These are phyloP conservation scores for Melampsora larici-populina DNA, from an alignment of 1,284 basidiomycete genomes.

Conservation along the genomic window DNA sequence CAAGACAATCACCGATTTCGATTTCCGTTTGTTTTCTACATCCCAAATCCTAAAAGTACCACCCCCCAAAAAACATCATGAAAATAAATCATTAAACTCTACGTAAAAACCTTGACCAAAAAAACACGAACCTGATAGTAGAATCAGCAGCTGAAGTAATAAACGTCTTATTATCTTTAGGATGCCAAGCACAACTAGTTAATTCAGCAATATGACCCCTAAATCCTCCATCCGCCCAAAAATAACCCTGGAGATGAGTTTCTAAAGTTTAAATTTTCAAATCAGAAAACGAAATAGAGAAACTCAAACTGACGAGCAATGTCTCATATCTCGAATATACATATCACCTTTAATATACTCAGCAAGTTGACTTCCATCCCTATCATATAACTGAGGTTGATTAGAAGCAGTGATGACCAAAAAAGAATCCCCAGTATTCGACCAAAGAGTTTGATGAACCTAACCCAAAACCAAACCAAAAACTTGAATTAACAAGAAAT, in stretches of 20 bases:
- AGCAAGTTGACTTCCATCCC: conserved; percentile 73
- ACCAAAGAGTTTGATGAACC: conserved; percentile 85
- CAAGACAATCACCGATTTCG: conserved; percentile 89
- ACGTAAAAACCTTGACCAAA: conserved; percentile 2
- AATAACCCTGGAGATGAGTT: background rate
- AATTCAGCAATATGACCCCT: conserved; percentile 94
- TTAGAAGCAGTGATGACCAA: conserved; percentile 81
- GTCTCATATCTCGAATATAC: conserved; percentile 97
- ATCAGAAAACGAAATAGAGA: background rate
- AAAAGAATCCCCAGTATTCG: conserved; percentile 76
- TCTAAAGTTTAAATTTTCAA: background rate
- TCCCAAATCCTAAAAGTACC: conserved; percentile 94
- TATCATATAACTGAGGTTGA: conserved; percentile 81
- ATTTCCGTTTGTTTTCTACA: conserved; percentile 76
- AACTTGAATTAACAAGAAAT: background rate
- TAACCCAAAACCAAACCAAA: conserved; percentile 51
- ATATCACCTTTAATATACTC: conserved; percentile 92
- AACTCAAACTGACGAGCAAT: conserved; percentile 68
- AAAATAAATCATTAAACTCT: too few species aligned
- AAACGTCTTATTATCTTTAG: conserved; percentile 73
- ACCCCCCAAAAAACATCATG: too few species aligned
- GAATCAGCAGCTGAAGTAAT: conserved; percentile 92
- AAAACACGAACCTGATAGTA: conserved; percentile 69
- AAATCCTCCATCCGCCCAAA: too few species aligned
- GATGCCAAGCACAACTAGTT: conserved; percentile 86